phyloP scores from a whole-genome alignment of 2,329 filamentous ascomycete species.

The Ustilaginoidea virens region DNA sequence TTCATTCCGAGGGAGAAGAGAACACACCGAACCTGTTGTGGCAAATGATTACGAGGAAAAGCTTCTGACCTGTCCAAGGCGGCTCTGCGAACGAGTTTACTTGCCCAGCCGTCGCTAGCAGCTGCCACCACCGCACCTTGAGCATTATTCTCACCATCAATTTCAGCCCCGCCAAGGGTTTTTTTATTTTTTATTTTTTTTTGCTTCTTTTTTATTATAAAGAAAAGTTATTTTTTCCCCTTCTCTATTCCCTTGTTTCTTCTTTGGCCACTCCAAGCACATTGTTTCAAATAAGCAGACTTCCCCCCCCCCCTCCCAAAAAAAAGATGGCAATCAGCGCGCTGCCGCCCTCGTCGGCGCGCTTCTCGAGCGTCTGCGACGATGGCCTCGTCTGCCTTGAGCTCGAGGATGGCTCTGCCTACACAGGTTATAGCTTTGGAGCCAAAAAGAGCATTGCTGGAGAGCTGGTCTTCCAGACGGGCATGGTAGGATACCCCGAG shows the following conservation, averaged over 20 bases:
- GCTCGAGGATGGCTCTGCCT: constrained; percentile 79
- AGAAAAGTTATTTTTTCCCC: no score
- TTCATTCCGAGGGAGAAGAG: constrained; percentile 1
- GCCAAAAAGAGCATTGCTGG: constrained; percentile 87
- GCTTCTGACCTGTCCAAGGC: constrained; percentile 19
- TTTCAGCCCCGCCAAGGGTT: constrained; percentile 14
- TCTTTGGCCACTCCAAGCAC: background rate
- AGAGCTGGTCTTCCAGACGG: constrained; percentile 97
- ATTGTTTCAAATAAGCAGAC: background rate
- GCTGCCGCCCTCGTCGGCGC: constrained; percentile 43
- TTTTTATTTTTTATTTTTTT: background rate
- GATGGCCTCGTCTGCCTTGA: constrained; percentile 70
- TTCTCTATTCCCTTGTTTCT: background rate
- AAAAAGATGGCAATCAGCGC: constrained; percentile 20
- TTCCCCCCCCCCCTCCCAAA: no score
- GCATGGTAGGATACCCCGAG: constrained; percentile 98
- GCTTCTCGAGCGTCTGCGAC: constrained; percentile 33
- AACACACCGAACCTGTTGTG: constrained; percentile 9
- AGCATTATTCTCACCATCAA: constrained; percentile 5
- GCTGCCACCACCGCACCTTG: constrained; percentile 7
- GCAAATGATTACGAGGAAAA: constrained; percentile 23
- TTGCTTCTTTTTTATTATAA: no score
- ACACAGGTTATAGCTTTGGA: constrained; percentile 93
- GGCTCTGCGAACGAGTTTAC: constrained; percentile 23
- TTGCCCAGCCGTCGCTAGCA: constrained; percentile 19